Conservation (phyloP, 352 stramenopile species). For the Globisporangium echinulatum region DNA sequence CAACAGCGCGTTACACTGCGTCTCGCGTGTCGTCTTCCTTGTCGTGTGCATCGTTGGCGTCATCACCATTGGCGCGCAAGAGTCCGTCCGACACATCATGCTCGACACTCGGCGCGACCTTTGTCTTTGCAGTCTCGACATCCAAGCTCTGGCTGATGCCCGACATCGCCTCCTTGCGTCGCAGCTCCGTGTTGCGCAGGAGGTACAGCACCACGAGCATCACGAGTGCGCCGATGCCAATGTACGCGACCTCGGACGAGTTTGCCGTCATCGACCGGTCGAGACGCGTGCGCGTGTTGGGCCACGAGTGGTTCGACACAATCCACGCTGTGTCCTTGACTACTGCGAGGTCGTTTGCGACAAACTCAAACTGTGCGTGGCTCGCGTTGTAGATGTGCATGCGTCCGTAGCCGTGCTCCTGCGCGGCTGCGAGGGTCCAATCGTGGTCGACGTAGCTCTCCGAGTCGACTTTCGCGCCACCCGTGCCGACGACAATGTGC, state of each 20-base stretch:
- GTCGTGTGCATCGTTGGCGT: not conserved
- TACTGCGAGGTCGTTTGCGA: slow-evolving; percentile 18
- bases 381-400: slow-evolving; percentile 53
- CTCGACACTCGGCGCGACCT: not conserved
- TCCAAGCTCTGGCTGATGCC: not conserved
- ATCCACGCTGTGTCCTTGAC: slow-evolving; percentile 20
- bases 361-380: slow-evolving; percentile 49
- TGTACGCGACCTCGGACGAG: slow-evolving; percentile 2
- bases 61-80: not conserved
- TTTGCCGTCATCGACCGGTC: slow-evolving; percentile 7
- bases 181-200: slow-evolving; percentile 2
- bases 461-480: slow-evolving; percentile 29
- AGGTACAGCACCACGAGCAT: slow-evolving; percentile 4
- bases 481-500: slow-evolving; percentile 50
- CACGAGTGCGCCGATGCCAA: not conserved
- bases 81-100: slow-evolving; percentile 2
- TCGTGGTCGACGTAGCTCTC: slow-evolving; percentile 23
- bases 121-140: not conserved
- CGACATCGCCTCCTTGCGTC: slow-evolving; percentile 1
- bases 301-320: slow-evolving; percentile 42
- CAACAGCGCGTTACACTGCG: not conserved
- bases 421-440: slow-evolving; percentile 9
- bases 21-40: not conserved
- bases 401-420: slow-evolving; percentile 32
- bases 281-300: slow-evolving; percentile 25